Evolutionary conservation across 805 yeast species (phyloP), one percentile per base, ranked within the genome.

Genomic region (Pichia exigua): DNA sequence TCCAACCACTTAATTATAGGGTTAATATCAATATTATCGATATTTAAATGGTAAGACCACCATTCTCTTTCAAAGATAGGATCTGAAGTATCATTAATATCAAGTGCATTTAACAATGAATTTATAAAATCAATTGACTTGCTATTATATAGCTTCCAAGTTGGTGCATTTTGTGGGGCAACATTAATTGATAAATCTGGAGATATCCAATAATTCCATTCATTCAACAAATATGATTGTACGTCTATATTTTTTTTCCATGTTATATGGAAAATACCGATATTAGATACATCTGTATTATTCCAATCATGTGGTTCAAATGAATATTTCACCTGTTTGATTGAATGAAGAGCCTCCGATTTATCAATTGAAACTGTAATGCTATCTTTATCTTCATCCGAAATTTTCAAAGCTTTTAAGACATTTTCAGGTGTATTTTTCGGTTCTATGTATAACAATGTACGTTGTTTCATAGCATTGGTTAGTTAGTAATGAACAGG

Each of bases 121-220:
- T 35, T 35, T 35, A 35, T 35, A 10, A 35, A 35, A 35, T n/a
- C 20, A 35, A 35, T n/a, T 35, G 20, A 20, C 44, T 43, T 10
- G 52, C 27, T 15, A n/a, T 53, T 39, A 51, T 66, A 65, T 38
- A 61, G 59, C 15, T 45, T 42, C 44, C 61, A 56, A n/a, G 54
- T 55, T 10, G 49, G 51, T 1, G 57, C 68, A 2, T 50, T 45
- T 42, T 65, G 70, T 1, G 70, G 70, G 1, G 69, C 67, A 39
- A 63, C 59, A 40, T 64, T 59, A 12, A 65, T 49, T 13, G 47
- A 26, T 20, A 63, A 47, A 5, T 66, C 67, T 13, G 21, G 50
- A 39, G 13, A 35, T 44, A 27, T 21, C 32, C 40, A 46, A 32
- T 26, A n/a, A 40, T 17, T 20, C 46, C 28, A 48, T 38, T 46